phyloP scores from a whole-genome alignment of 2,329 filamentous ascomycete genomes.

The Metarhizium rileyi region DNA sequence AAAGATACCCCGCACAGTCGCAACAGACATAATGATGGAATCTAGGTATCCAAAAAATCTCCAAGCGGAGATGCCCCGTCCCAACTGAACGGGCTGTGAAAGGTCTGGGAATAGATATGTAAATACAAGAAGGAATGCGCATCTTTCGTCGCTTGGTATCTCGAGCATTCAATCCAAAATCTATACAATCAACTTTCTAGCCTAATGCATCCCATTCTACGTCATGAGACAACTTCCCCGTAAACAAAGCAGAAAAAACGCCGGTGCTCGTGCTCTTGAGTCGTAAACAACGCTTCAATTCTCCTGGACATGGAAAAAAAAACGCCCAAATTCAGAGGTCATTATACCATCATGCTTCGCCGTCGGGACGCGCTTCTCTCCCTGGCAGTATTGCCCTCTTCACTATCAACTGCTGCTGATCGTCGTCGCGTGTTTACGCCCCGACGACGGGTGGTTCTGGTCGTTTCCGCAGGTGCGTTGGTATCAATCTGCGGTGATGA shows the following conservation, averaged over 20 bases:
- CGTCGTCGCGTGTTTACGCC: constrained; percentile 27
- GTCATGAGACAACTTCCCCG: neutral
- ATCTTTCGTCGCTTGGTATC: constrained; percentile 27
- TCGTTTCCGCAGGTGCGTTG: constrained; percentile 17
- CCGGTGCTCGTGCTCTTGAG: constrained; percentile 1
- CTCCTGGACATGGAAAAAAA: neutral
- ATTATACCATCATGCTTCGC: constrained; percentile 52
- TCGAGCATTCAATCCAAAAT: constrained; percentile 16
- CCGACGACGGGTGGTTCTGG: constrained; percentile 20
- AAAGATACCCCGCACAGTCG: constrained; percentile 15
- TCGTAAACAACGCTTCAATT: constrained; percentile 5
- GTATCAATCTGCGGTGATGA: constrained; percentile 32
- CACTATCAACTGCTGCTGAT: constrained; percentile 28
- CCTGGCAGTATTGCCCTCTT: constrained; percentile 19
- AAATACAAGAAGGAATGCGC: constrained; percentile 21
- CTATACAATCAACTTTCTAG: constrained; percentile 15
- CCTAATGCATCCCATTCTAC: constrained; percentile 12
- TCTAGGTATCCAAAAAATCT: constrained; percentile 11
- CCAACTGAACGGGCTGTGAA: constrained; percentile 9
- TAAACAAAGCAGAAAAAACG: constrained; percentile 1
- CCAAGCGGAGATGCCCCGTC: constrained; percentile 7
- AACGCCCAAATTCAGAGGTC: constrained; percentile 23
- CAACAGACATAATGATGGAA: constrained; percentile 1
- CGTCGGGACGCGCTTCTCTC: constrained; percentile 32
- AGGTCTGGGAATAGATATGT: constrained; percentile 12